Conservation (phyloP, 202 grass and related monocot genomes). For the Schoenoplectus triqueter region DNA sequence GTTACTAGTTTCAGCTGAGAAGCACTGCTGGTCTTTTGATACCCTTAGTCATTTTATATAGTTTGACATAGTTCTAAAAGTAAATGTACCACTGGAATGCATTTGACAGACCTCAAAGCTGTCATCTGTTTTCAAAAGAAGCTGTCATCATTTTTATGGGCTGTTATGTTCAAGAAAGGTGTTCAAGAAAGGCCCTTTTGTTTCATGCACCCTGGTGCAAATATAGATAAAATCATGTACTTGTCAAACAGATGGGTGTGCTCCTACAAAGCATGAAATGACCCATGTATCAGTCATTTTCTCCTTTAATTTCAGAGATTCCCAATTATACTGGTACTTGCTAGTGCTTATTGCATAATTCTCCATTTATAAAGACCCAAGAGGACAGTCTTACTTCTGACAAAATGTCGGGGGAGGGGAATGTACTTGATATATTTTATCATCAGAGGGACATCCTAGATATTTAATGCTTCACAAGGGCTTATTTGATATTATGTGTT, state of each 20-base stretch:
- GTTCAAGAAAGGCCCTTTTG: not conserved
- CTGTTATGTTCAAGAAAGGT: not conserved
- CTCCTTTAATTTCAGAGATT: constrained; percentile 5
- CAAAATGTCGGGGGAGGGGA: not conserved
- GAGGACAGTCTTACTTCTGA: not conserved
- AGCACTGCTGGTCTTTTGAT: constrained; percentile 14
- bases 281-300: not conserved
- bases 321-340: not conserved
- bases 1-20: not conserved
- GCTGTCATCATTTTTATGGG: not conserved
- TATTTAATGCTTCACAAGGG: not conserved
- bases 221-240: not conserved
- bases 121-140: not conserved
- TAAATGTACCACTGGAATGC: constrained; percentile 3
- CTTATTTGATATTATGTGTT: not conserved
- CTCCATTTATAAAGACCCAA: constrained; percentile 1
- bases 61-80: constrained; percentile 2
- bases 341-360: not conserved
- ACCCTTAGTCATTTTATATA: not conserved
- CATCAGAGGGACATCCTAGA: not conserved
- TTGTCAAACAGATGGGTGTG: not conserved
- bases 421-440: constrained; percentile 20
- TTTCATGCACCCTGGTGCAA: not conserved
- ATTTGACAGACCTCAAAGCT: constrained; percentile 10
- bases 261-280: not conserved